phyloP scores from a whole-genome alignment of 2,329 filamentous ascomycete genomes.

The Epichloe glyceriae region DNA sequence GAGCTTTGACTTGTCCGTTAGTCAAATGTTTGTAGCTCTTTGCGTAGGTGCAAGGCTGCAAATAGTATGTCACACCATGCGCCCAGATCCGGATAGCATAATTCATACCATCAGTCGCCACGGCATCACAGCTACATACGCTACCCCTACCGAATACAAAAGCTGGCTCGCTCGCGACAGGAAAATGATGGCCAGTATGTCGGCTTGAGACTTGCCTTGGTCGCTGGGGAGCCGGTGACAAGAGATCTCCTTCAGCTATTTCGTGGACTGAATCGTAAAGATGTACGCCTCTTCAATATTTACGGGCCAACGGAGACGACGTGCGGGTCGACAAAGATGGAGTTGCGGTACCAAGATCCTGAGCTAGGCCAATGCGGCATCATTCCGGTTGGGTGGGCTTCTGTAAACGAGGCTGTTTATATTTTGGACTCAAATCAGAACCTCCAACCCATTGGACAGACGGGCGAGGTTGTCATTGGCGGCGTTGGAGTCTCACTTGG shows the following conservation, averaged over 20 bases:
- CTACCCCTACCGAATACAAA: constrained; percentile 29
- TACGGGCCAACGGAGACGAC: constrained; percentile 19
- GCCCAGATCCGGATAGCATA: constrained; percentile 21
- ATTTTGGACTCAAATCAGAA: constrained; percentile 22
- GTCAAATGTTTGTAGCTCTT: constrained; percentile 24
- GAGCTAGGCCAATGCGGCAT: background rate
- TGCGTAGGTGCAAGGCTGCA: constrained; percentile 22
- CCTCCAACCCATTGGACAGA: constrained; percentile 14
- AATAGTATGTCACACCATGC: constrained; percentile 16
- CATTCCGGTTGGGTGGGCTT: background rate
- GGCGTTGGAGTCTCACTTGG: constrained; percentile 18
- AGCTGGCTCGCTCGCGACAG: constrained; percentile 15
- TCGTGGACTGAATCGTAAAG: background rate
- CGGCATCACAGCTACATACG: constrained; percentile 23
- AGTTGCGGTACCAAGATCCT: background rate
- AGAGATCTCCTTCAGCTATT: constrained; percentile 6
- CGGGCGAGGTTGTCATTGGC: constrained; percentile 19
- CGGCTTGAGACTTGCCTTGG: constrained; percentile 10
- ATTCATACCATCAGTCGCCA: constrained; percentile 21
- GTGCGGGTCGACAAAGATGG: background rate
- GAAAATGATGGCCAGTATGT: constrained; percentile 3
- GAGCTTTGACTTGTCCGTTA: constrained; percentile 28
- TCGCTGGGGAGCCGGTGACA: constrained; percentile 17
- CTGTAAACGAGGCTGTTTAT: constrained; percentile 22
- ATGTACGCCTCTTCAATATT: constrained; percentile 9